Evolutionary conservation across 495 filamentous ascomycete genomes (phyloP), one percentile per base, ranked within the genome.

Genomic region (Glonium stellatum): DNA sequence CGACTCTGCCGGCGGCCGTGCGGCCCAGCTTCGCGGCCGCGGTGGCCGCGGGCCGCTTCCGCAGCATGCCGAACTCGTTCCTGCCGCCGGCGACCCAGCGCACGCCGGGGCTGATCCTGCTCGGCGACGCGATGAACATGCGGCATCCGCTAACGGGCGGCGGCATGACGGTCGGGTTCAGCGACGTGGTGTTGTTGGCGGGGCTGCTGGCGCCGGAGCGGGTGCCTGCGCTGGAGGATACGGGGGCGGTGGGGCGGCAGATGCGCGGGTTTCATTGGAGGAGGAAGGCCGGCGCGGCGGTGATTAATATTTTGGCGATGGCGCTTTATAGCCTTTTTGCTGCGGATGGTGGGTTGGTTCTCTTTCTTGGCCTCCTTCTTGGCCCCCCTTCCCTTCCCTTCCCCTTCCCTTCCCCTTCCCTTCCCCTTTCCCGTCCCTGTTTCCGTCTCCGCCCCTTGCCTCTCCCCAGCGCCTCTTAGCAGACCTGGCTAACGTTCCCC

Each of bases 61-160:
- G 82, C 39, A 87, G 81, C 52, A 98, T 98, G 93, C 95, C 93
- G 5, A 97, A 97, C 73, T 88, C 84, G 39, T 98, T 86, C 78
- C 81, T 97, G 4, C 90, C 93, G 15, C 81, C 92, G 0, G 79
- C 83, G 10, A 84, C 86, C 48, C 82, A 84, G 62, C 81, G 79
- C 47, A 81, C 84, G 2, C 82, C 85, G 0, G 93, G 93, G 11
- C 75, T 97, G 61, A 76, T 95, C 37, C 75, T 98, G 31, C 76
- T 96, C 19, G 92, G 92, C 58, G 92, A 97, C 73, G 92, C 92
- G 8, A 84, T 92, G 76, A 97, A 97, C 75, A 97, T 97, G 92
- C 88, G 92, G 4, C 92, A 97, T 75, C 92, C 92, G 0, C 76
- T 97, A 12, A 97, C 92, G 0, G 92, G 92, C 55, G 92, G 92